A percentile compares a stretch with the other conserved stretches of the same genome.
These are phyloP conservation scores for Fusarium burgessii DNA, from an alignment of 2,329 filamentous ascomycete genomes.

Conservation along the genomic window DNA sequence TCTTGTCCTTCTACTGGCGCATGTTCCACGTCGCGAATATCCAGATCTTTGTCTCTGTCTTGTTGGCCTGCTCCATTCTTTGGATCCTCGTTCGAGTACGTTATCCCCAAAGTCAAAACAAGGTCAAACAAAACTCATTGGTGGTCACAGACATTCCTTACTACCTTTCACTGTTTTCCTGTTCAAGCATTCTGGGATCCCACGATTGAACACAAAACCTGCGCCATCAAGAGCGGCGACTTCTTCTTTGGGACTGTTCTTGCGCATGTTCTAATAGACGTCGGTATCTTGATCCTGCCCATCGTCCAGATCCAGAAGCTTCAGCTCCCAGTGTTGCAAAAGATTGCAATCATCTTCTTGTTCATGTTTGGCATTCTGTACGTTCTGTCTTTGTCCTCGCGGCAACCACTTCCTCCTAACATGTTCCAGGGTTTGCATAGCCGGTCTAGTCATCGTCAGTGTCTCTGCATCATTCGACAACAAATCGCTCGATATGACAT, in stretches of 20 bases:
- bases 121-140: background rate
- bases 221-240: constrained; percentile 44
- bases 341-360: constrained; percentile 41
- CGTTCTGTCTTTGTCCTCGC: background rate
- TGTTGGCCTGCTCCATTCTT: constrained; percentile 43
- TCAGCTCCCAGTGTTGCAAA: constrained; percentile 42
- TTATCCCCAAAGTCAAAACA: background rate
- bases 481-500: constrained; percentile 36
- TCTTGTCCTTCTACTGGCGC: constrained; percentile 50
- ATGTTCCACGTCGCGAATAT: constrained; percentile 48
- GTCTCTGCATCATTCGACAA: constrained; percentile 29
- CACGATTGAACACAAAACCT: constrained; percentile 20
- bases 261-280: constrained; percentile 47
- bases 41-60: constrained; percentile 39
- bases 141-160: constrained; percentile 5
- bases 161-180: constrained; percentile 35
- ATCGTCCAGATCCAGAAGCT: constrained; percentile 47
- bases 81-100: constrained; percentile 46
- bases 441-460: constrained; percentile 35
- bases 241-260: constrained; percentile 36
- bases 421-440: constrained; percentile 28
- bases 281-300: constrained; percentile 47
- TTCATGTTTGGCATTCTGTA: constrained; percentile 49
- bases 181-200: constrained; percentile 37
- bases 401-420: background rate